Evolutionary conservation across 2,329 filamentous ascomycete species (phyloP).

Genomic region (Claviceps pusilla): DNA sequence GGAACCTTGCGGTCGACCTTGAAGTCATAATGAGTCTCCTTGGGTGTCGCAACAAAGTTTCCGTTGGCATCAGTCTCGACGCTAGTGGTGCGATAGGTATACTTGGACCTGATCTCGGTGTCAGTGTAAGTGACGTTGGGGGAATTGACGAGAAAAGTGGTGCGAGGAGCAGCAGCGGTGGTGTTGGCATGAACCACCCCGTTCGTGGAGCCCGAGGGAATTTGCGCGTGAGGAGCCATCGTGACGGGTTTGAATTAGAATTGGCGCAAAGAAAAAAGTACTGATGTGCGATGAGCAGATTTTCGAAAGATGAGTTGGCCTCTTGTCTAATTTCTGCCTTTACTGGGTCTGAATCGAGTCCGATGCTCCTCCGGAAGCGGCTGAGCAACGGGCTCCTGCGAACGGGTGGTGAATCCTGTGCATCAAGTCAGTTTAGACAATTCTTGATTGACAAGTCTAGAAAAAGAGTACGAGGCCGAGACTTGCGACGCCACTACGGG

Average conservation of each 20-base stretch:
- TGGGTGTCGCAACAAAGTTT: slow-evolving; percentile 69
- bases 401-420: slow-evolving; percentile 82
- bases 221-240: slow-evolving; percentile 89
- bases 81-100: slow-evolving; percentile 88
- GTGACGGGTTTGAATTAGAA: slow-evolving; percentile 20
- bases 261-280: slow-evolving; percentile 9
- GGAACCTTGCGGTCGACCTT: slow-evolving; percentile 88
- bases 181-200: slow-evolving; percentile 40
- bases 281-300: slow-evolving; percentile 3
- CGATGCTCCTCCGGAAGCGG: slow-evolving; percentile 70
- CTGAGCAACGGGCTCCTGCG: slow-evolving; percentile 89
- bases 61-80: slow-evolving; percentile 58
- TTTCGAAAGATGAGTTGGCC: slow-evolving; percentile 1
- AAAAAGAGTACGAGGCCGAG: neutral
- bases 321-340: slow-evolving; percentile 22
- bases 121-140: slow-evolving; percentile 88
- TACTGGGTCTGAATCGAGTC: slow-evolving; percentile 46
- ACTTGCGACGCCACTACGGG: neutral
- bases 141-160: slow-evolving; percentile 75
- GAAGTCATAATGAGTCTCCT: slow-evolving; percentile 89
- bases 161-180: slow-evolving; percentile 34
- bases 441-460: neutral
- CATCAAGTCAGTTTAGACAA: neutral
- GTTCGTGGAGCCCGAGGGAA: slow-evolving; percentile 40
- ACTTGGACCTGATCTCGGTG: slow-evolving; percentile 77